Evolutionary conservation across 148 eudicot species (phyloP).

Genomic region (Rhododendron ferrugineum): DNA sequence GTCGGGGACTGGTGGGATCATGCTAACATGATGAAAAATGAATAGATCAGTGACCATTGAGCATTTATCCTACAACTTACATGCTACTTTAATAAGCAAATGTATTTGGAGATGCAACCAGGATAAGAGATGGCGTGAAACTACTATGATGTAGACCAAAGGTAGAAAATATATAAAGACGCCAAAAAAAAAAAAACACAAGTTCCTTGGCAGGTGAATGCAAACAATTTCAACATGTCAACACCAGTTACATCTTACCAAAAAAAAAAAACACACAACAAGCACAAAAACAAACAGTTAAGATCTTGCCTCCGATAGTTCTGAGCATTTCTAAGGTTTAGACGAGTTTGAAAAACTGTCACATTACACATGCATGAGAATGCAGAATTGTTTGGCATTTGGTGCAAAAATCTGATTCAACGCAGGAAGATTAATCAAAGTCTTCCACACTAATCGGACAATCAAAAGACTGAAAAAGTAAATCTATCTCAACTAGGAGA

Average conservation of each 20-base stretch:
- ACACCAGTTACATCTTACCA: not conserved
- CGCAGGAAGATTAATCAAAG: not conserved
- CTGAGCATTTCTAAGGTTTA: not conserved
- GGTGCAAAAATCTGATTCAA: not conserved
- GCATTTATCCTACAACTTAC: not conserved
- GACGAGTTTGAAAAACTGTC: not conserved
- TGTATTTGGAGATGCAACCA: not conserved
- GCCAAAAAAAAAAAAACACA: not conserved
- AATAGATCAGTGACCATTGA: not conserved
- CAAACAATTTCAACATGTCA: not conserved
- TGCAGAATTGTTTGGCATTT: conserved; percentile 3
- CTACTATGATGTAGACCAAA: not conserved
- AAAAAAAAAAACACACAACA: not conserved
- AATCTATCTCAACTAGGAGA: not conserved
- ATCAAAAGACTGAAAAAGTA: not conserved
- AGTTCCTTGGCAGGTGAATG: not conserved
- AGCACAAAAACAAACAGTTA: not conserved
- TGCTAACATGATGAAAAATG: not conserved
- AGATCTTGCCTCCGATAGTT: not conserved
- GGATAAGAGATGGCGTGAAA: not conserved
- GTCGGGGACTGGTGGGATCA: not conserved
- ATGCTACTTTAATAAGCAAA: not conserved
- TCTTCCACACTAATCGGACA: not conserved
- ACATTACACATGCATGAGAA: not conserved
- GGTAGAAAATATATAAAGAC: not conserved